These are phyloP conservation scores for Macroventuria anomochaeta DNA, from an alignment of 2,329 filamentous ascomycete species.

Conservation along the genomic window DNA sequence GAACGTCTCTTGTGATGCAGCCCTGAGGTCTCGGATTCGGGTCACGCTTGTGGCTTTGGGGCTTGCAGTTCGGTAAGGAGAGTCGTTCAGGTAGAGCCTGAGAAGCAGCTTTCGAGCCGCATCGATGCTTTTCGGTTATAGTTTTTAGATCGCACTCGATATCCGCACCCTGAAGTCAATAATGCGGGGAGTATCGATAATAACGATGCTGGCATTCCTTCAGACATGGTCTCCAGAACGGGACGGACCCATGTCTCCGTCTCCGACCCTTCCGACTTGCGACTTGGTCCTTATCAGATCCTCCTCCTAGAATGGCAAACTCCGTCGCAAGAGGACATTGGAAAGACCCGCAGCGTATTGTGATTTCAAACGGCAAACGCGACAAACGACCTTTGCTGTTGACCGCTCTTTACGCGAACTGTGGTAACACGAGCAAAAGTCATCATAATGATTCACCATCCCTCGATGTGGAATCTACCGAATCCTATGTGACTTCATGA, in stretches of 20 bases:
- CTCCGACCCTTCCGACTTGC: background rate
- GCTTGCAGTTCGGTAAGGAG: background rate
- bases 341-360: background rate
- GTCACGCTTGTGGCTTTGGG: background rate
- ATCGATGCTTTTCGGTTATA: conserved; percentile 3
- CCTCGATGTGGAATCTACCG: background rate
- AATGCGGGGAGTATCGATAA: conserved; percentile 7
- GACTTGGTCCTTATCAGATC: background rate
- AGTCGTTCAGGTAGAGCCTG: background rate
- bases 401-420: conserved; percentile 14
- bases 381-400: background rate
- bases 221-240: background rate
- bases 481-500: conserved; percentile 6
- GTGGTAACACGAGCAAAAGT: background rate
- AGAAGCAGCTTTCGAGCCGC: background rate
- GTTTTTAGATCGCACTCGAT: conserved; percentile 14
- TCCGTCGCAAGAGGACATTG: background rate
- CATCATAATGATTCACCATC: background rate
- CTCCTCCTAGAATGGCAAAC: background rate
- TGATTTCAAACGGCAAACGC: background rate
- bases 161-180: conserved; percentile 18
- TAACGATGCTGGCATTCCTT: conserved; percentile 1
- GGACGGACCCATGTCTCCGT: background rate
- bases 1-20: background rate
- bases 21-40: background rate